phyloP scores from a whole-genome alignment of 2,329 filamentous ascomycete genomes.

The Ophiobolus disseminans region DNA sequence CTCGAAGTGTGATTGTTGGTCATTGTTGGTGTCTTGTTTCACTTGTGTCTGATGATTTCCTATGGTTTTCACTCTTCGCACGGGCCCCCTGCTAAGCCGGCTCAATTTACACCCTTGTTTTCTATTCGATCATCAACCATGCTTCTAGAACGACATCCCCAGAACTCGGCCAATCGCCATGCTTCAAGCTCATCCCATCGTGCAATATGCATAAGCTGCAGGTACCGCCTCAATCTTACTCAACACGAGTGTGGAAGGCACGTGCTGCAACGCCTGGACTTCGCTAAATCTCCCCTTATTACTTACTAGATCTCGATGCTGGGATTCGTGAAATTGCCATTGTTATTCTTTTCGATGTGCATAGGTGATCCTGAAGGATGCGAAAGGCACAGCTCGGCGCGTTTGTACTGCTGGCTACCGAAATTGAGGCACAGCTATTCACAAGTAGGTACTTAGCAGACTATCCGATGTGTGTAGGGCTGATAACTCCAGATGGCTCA shows the following conservation, averaged over 20 bases:
- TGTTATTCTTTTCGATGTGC: background rate
- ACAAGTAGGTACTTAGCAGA: background rate
- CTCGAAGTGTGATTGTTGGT: no score
- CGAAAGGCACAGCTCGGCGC: background rate
- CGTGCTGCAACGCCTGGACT: background rate
- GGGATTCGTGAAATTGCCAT: background rate
- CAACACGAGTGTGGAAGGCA: background rate
- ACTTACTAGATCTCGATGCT: background rate
- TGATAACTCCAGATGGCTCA: background rate
- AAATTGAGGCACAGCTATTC: background rate
- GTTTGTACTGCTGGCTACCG: background rate
- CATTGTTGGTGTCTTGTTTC: no score
- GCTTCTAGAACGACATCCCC: background rate
- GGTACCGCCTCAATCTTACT: slow-evolving; percentile 1
- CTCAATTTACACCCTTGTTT: background rate
- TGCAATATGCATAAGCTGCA: slow-evolving; percentile 3
- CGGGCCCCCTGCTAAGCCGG: background rate
- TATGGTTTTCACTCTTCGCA: no score
- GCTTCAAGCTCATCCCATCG: no score
- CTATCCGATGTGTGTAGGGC: background rate
- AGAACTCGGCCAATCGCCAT: background rate
- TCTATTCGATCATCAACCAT: background rate
- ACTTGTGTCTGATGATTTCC: no score
- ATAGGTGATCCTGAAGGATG: background rate
- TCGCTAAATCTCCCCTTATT: background rate